phyloP scores from a whole-genome alignment of 805 yeast species.

The Starmerella stellata region DNA sequence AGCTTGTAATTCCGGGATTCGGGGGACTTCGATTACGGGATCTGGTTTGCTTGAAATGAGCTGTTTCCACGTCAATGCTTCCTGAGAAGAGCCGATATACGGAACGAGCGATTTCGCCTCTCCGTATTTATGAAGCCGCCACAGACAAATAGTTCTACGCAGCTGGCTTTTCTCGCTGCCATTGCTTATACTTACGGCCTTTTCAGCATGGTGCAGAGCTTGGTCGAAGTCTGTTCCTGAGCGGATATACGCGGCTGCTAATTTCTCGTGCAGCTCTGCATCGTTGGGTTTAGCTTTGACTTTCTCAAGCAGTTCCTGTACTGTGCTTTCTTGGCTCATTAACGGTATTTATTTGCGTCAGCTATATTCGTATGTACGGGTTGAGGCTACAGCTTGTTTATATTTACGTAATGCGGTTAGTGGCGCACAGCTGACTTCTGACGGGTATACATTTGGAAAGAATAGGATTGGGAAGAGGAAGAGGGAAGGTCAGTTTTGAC shows the following conservation, averaged over 20 bases:
- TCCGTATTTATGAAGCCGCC: conserved; percentile 13
- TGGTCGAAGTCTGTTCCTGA: conserved; percentile 6
- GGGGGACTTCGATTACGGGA: conserved; percentile 2
- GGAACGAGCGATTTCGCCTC: conserved; percentile 16
- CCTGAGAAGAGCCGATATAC: conserved; percentile 12
- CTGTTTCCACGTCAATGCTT: conserved; percentile 8
- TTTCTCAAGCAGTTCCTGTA: not conserved
- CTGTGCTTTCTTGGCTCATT: too few relatives aligned
- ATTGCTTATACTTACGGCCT: conserved; percentile 9
- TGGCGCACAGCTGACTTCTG: too few relatives aligned
- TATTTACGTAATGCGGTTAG: too few relatives aligned
- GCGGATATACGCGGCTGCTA: conserved; percentile 4
- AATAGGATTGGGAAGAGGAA: too few relatives aligned
- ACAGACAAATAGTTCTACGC: conserved; percentile 21
- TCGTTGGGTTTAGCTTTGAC: not conserved
- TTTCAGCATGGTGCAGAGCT: conserved; percentile 18
- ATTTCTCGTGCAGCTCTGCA: not conserved
- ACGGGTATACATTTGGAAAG: too few relatives aligned
- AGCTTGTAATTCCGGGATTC: conserved; percentile 3
- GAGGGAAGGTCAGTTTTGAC: too few relatives aligned
- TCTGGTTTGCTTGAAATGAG: conserved; percentile 2
- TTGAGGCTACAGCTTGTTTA: too few relatives aligned
- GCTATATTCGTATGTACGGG: too few relatives aligned
- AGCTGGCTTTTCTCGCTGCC: conserved; percentile 20
- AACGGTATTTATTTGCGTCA: too few relatives aligned